Evolutionary conservation across 495 filamentous ascomycete species (phyloP).

Genomic region (Penicillium cosmopolitanum): DNA sequence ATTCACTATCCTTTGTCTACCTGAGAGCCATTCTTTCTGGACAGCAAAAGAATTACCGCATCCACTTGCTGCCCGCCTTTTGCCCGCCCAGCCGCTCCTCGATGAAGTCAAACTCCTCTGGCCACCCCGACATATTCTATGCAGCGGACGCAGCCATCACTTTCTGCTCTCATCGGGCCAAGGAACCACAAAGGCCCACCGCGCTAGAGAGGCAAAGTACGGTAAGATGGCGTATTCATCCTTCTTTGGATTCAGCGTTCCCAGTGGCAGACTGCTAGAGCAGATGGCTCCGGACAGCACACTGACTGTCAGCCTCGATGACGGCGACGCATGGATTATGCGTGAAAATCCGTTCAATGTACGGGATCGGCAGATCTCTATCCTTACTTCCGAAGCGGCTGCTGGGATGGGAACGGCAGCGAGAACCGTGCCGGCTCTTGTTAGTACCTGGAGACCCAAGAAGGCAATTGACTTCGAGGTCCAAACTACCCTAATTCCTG

Average conservation of each 20-base stretch:
- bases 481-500: slow-evolving; percentile 7
- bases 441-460: slow-evolving; percentile 9
- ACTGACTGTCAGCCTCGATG: slow-evolving; percentile 6
- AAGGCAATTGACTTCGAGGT: slow-evolving; percentile 3
- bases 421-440: slow-evolving; percentile 3
- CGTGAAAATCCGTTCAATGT: slow-evolving; percentile 8
- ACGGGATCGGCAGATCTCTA: background rate
- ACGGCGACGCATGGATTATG: slow-evolving; percentile 6
- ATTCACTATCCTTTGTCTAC: slow-evolving; percentile 6
- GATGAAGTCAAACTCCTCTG: slow-evolving; percentile 11
- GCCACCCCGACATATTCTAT: slow-evolving; percentile 7
- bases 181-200: background rate
- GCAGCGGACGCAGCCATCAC: slow-evolving; percentile 8
- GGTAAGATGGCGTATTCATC: slow-evolving; percentile 11
- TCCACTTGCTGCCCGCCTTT: background rate
- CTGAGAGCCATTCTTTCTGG: slow-evolving; percentile 10
- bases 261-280: slow-evolving; percentile 1
- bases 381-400: background rate
- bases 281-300: slow-evolving; percentile 9
- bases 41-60: slow-evolving; percentile 8
- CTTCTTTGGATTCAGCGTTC: slow-evolving; percentile 9
- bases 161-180: slow-evolving; percentile 8
- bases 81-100: slow-evolving; percentile 3
- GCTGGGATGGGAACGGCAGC: background rate
- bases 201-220: slow-evolving; percentile 10